A percentile compares a stretch with the other conserved stretches of the same genome.
Evolutionary conservation across 2,329 filamentous ascomycete genomes (phyloP).

Genomic region (Fusarium gaditjirri): DNA sequence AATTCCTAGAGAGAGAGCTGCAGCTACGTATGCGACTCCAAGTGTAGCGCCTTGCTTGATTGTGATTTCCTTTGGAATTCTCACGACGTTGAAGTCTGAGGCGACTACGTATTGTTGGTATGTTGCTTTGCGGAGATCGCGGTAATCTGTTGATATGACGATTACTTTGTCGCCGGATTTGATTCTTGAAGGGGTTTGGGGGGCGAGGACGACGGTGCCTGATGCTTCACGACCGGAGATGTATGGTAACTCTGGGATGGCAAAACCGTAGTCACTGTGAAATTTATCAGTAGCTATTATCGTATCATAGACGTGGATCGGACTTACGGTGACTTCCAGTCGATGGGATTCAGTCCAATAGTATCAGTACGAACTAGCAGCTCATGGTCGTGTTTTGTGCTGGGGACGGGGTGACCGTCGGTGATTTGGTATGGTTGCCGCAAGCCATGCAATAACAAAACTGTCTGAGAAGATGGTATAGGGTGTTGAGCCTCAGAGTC

Average conservation of each 20-base stretch:
- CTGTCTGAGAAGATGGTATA: constrained; percentile 53
- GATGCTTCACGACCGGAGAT: constrained; percentile 77
- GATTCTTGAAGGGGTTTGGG: constrained; percentile 57
- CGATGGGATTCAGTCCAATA: constrained; percentile 80
- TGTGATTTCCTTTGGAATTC: constrained; percentile 65
- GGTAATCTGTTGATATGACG: constrained; percentile 79
- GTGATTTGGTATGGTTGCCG: constrained; percentile 61
- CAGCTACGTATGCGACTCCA: constrained; percentile 78
- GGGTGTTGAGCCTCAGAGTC: background rate
- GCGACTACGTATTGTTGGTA: constrained; percentile 77
- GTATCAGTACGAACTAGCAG: constrained; percentile 71
- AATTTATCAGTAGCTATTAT: fast-evolving
- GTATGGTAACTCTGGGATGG: constrained; percentile 73
- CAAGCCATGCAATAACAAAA: constrained; percentile 60
- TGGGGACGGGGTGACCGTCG: constrained; percentile 57
- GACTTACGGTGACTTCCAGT: constrained; percentile 74
- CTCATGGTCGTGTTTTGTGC: constrained; percentile 53
- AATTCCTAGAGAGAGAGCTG: constrained; percentile 72
- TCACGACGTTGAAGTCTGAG: constrained; percentile 71
- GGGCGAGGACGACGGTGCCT: constrained; percentile 66
- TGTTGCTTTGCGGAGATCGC: constrained; percentile 76
- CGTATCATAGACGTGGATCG: fast-evolving
- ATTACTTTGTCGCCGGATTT: constrained; percentile 67
- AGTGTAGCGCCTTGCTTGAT: constrained; percentile 69
- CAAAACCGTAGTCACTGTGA: constrained; percentile 76